Percentiles rank a stretch among this genome's conserved stretches.
Evolutionary conservation across 2,329 filamentous ascomycete genomes (phyloP).

Genomic region (Colletotrichum sansevieriae): DNA sequence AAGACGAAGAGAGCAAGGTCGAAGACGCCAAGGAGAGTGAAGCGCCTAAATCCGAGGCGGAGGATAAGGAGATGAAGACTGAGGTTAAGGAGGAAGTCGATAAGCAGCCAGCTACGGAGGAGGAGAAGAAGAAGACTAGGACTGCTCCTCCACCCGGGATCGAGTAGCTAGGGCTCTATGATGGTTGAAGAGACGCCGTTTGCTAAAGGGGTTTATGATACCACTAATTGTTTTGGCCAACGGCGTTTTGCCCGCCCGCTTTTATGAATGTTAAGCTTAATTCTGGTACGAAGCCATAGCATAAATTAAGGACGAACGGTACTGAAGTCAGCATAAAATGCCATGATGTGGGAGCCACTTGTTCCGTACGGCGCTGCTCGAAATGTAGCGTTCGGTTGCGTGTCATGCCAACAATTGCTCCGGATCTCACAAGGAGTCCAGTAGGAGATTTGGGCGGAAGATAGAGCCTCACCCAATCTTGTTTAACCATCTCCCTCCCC

Average conservation of each 20-base stretch:
- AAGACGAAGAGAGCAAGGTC: constrained; percentile 41
- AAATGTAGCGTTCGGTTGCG: too few species aligned
- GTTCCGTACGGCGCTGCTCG: too few species aligned
- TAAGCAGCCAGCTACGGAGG: background rate
- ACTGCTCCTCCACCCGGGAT: constrained; percentile 6
- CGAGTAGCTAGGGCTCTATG: background rate
- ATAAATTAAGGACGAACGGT: background rate
- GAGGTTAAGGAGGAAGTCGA: constrained; percentile 1
- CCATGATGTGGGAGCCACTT: background rate
- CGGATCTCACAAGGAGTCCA: too few species aligned
- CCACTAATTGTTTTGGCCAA: constrained; percentile 30
- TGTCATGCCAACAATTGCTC: too few species aligned
- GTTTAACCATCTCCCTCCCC: too few species aligned
- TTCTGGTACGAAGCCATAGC: too few species aligned
- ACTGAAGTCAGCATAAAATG: background rate
- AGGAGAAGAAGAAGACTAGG: background rate
- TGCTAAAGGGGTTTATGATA: constrained; percentile 26
- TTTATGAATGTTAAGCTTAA: background rate
- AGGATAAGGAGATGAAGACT: constrained; percentile 26
- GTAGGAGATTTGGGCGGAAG: too few species aligned
- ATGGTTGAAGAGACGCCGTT: background rate
- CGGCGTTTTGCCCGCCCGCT: background rate
- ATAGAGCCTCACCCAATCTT: too few species aligned
- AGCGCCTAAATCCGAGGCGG: constrained; percentile 12
- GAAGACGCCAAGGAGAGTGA: constrained; percentile 5